Conservation (phyloP, 1,139 yeast species). For the Taiozyma sp. region DNA sequence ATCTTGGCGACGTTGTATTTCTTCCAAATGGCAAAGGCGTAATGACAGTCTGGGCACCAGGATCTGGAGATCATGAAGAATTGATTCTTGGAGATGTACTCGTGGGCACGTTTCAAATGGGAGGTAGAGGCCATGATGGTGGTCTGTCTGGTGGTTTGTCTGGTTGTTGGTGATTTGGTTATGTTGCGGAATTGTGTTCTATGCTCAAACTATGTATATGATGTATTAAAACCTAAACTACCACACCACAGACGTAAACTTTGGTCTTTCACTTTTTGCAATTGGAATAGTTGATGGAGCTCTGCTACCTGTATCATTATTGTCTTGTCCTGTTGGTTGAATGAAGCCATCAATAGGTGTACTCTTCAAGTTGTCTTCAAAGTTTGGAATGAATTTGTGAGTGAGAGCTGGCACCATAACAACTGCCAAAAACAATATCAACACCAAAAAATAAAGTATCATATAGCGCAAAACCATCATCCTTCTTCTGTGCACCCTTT, state of each 20-base stretch:
- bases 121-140: background rate
- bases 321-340: slow-evolving; percentile 52
- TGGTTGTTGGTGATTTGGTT: too few relatives aligned
- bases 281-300: slow-evolving; percentile 16
- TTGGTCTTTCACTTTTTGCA: slow-evolving; percentile 17
- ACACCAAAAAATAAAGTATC: slow-evolving; percentile 36
- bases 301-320: slow-evolving; percentile 54
- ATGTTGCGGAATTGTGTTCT: too few relatives aligned
- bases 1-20: slow-evolving; percentile 36
- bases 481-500: slow-evolving; percentile 32
- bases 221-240: background rate
- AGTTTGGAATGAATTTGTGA: slow-evolving; percentile 20
- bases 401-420: slow-evolving; percentile 40
- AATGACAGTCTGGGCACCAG: slow-evolving; percentile 78
- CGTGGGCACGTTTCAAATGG: slow-evolving; percentile 29
- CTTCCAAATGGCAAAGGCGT: slow-evolving; percentile 49
- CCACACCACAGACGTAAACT: slow-evolving; percentile 17
- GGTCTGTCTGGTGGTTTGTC: background rate
- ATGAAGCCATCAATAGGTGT: slow-evolving; percentile 33
- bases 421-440: slow-evolving; percentile 32
- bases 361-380: slow-evolving; percentile 14
- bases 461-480: slow-evolving; percentile 34
- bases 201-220: too few relatives aligned
- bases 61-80: slow-evolving; percentile 59
- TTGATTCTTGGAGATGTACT: slow-evolving; percentile 39